Base-by-base conservation (phyloP, 768 basidiomycete genomes). In the Amanita rubescens region DNA sequence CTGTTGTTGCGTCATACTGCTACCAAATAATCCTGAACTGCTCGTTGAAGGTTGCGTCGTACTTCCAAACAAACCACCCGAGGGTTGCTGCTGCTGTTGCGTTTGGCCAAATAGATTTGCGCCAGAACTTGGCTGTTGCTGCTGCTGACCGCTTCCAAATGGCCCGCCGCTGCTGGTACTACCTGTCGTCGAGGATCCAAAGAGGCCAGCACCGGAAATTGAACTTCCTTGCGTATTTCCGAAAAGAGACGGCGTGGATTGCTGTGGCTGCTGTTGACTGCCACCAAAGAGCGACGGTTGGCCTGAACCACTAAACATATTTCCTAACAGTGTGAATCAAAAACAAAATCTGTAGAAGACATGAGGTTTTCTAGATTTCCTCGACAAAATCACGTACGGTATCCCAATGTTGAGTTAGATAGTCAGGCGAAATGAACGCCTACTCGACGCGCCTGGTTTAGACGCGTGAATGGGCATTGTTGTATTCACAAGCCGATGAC, bases 251-350 rank as follows among this genome's bases (percentile, higher is more conserved):
- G 49, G 43, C 12, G 46, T 25, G 12, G 47, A 42, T 38, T 42
- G 37, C 15, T 54, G 52, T 38, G 45, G 61, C 56, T 25, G 63
- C 66, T 51, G 55, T 11, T 50, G 44, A 19, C 59, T 50, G 51
- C 43, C 54, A 9, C 62, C 62, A 25, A 30, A 38, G 19, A 45
- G 41, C 33, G 63, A 59, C 25, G 67, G 41, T 33, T 60, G 58
- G 15, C 54, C 43, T 2, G 64, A 53, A 38, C n/a, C 48, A 14
- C 69, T 69, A 55, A 68, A 71, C 3, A 60, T 42, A 30, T 67
- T 41, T 9, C 53, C 53, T 24, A n/a, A n/a, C n/a, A n/a, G n/a
- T n/a, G n/a, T n/a, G 24, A 37, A 51, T 41, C 43, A 43, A 39
- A 32, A 24, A 30, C 22, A 39, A 22, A 30, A 32, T 5, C 5